A percentile compares a stretch with the other conserved stretches of the same genome.
phyloP scores from a whole-genome alignment of 495 filamentous ascomycete genomes.

The Penicillium nucicola region DNA sequence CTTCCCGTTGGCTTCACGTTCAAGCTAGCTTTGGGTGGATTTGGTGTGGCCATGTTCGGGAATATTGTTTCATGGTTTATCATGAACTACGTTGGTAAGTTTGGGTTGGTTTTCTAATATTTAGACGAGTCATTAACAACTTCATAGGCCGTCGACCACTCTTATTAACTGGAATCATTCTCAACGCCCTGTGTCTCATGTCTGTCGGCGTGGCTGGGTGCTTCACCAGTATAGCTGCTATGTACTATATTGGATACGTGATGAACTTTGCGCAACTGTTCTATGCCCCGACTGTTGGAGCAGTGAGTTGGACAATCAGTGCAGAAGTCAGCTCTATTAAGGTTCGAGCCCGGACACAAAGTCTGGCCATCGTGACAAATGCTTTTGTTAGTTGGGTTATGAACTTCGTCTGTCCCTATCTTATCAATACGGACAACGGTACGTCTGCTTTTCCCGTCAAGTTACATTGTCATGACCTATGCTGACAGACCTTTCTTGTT shows the following conservation, averaged over 20 bases:
- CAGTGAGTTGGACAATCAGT: too few species aligned
- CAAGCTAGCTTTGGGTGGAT: conserved; percentile 1
- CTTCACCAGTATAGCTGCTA: too few species aligned
- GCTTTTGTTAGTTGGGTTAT: conserved; percentile 9
- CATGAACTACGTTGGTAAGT: conserved; percentile 5
- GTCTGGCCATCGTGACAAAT: conserved; percentile 7
- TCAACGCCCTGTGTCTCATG: too few species aligned
- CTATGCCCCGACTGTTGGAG: too few species aligned
- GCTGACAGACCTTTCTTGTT: not conserved
- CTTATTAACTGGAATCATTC: too few species aligned
- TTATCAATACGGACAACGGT: conserved; percentile 11
- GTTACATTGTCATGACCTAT: not conserved
- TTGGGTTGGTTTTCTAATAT: not conserved
- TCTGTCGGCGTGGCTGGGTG: too few species aligned
- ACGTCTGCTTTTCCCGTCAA: not conserved
- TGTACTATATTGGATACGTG: too few species aligned
- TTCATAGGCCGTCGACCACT: too few species aligned
- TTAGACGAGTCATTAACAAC: too few species aligned
- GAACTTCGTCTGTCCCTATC: conserved; percentile 4
- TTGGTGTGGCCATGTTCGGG: conserved; percentile 7
- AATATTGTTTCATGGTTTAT: conserved; percentile 9
- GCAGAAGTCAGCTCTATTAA: too few species aligned
- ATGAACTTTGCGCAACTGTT: too few species aligned
- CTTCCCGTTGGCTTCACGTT: not conserved
- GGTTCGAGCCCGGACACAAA: conserved; percentile 4